A percentile compares a stretch with the other conserved stretches of the same genome.
Conservation (phyloP, 345 rosid species). For the Trapa bicornis region DNA sequence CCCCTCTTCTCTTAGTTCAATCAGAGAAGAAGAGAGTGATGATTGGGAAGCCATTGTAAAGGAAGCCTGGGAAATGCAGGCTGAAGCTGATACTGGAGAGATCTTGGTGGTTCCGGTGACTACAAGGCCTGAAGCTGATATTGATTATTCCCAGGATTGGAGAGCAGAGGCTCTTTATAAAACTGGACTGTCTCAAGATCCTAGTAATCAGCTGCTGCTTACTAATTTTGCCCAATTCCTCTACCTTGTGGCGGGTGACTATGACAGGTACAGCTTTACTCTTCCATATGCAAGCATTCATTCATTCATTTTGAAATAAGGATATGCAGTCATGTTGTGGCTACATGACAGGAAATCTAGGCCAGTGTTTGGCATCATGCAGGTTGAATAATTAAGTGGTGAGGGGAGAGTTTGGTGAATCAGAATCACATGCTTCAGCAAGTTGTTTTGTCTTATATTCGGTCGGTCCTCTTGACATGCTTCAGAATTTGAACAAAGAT, state of each 20-base stretch:
- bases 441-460: background rate
- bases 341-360: background rate
- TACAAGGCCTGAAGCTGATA: conserved; percentile 44
- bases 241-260: conserved; percentile 52
- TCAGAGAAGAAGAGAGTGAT: conserved; percentile 38
- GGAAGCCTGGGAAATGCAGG: conserved; percentile 56
- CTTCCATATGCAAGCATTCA: background rate
- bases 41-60: conserved; percentile 65
- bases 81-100: conserved; percentile 28
- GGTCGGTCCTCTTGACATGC: background rate
- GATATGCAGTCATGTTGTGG: background rate
- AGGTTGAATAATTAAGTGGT: background rate
- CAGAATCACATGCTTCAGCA: background rate
- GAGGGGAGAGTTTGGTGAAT: background rate
- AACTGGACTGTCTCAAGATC: conserved; percentile 45
- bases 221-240: conserved; percentile 93
- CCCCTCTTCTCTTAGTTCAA: conserved; percentile 40
- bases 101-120: conserved; percentile 44
- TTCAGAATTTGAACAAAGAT: background rate
- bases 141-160: conserved; percentile 36
- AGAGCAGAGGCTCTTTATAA: conserved; percentile 56
- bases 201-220: conserved; percentile 56
- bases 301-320: background rate
- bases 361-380: background rate
- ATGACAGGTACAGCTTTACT: conserved; percentile 46